Evolutionary conservation across 495 filamentous ascomycete genomes (phyloP).

Genomic region (Xylaria grammica): DNA sequence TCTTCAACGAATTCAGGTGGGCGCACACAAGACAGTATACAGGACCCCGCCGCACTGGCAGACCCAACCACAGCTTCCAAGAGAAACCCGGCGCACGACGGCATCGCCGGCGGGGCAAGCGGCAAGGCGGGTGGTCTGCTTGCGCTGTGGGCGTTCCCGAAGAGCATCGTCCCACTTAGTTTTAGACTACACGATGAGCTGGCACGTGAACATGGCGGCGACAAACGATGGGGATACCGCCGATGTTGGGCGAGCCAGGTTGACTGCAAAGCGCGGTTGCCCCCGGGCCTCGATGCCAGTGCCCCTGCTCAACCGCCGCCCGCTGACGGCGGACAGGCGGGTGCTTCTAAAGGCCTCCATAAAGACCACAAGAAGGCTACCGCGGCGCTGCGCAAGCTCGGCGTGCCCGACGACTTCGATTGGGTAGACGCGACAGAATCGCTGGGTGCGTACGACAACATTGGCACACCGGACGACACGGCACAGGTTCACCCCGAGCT

Average conservation of each 20-base stretch:
- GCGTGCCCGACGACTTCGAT: slow-evolving; percentile 70
- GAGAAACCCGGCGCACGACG: slow-evolving; percentile 45
- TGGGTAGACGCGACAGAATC: slow-evolving; percentile 68
- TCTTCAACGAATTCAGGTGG: slow-evolving; percentile 51
- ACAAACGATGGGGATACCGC: slow-evolving; percentile 79
- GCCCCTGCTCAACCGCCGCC: background rate
- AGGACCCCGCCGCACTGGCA: slow-evolving; percentile 36
- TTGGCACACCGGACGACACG: slow-evolving; percentile 67
- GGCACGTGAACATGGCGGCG: slow-evolving; percentile 75
- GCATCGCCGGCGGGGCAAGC: slow-evolving; percentile 81
- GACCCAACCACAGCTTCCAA: slow-evolving; percentile 35
- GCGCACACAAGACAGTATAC: slow-evolving; percentile 40
- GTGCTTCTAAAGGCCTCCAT: slow-evolving; percentile 31
- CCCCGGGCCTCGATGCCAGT: slow-evolving; percentile 20
- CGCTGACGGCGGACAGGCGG: background rate
- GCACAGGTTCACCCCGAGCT: slow-evolving; percentile 88
- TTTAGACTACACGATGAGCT: slow-evolving; percentile 77
- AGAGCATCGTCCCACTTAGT: slow-evolving; percentile 75
- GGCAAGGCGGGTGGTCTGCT: slow-evolving; percentile 89
- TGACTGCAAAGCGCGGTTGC: slow-evolving; percentile 55
- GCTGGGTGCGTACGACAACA: slow-evolving; percentile 68
- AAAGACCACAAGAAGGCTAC: slow-evolving; percentile 35
- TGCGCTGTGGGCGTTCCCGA: slow-evolving; percentile 85
- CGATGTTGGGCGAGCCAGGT: slow-evolving; percentile 70
- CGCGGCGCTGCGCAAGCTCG: slow-evolving; percentile 26